These are phyloP conservation scores for Xanthoconium separans DNA, from an alignment of 1,284 basidiomycete genomes.

Conservation along the genomic window DNA sequence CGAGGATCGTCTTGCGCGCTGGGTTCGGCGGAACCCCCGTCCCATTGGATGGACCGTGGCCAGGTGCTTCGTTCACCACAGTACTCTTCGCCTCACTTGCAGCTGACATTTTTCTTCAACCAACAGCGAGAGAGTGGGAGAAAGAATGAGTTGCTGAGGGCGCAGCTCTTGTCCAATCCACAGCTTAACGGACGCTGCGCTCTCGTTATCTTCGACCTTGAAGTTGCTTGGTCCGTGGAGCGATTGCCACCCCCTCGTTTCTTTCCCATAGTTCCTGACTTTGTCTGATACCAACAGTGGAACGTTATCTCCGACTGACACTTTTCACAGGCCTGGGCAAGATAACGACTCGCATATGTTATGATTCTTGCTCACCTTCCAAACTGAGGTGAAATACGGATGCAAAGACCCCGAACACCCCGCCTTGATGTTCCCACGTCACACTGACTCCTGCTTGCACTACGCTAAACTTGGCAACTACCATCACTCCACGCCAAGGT, in stretches of 20 bases:
- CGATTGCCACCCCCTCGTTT: background rate
- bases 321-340: background rate
- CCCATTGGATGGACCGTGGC: too few relatives aligned
- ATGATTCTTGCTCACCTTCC: too few relatives aligned
- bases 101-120: too few relatives aligned
- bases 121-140: background rate
- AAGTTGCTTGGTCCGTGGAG: too few relatives aligned
- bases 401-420: too few relatives aligned
- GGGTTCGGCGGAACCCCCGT: background rate
- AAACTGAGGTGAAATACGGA: too few relatives aligned
- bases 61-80: too few relatives aligned
- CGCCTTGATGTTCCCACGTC: too few relatives aligned
- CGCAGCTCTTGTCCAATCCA: background rate
- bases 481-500: too few relatives aligned
- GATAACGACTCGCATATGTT: background rate
- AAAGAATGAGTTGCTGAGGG: background rate
- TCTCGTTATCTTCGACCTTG: background rate
- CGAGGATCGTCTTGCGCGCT: conserved; percentile 36
- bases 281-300: background rate
- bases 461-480: too few relatives aligned
- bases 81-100: too few relatives aligned
- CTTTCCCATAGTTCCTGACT: conserved; percentile 3
- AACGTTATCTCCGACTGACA: background rate
- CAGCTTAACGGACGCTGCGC: background rate
- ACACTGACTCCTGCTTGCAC: too few relatives aligned